These are phyloP conservation scores for Scleromitrula shiraiana DNA, from an alignment of 2,329 filamentous ascomycete species.

Conservation along the genomic window DNA sequence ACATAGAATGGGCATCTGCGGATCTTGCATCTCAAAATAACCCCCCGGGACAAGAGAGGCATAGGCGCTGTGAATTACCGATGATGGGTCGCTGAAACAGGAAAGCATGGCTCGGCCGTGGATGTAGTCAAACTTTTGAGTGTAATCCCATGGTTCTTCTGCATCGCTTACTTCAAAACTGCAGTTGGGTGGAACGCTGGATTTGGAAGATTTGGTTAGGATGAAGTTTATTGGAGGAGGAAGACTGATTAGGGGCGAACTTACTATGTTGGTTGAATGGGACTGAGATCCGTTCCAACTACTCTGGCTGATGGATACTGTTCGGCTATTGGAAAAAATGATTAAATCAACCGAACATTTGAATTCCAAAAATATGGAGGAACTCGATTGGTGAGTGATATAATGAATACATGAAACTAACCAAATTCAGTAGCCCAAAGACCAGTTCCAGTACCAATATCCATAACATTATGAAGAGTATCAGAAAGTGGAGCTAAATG, in stretches of 20 bases:
- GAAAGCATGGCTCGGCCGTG: constrained; percentile 38
- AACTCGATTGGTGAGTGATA: neutral
- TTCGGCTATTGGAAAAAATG: constrained; percentile 2
- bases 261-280: constrained; percentile 24
- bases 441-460: constrained; percentile 14
- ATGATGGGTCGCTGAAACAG: constrained; percentile 27
- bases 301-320: constrained; percentile 26
- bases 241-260: neutral
- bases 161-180: constrained; percentile 45
- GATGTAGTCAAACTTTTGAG: constrained; percentile 42
- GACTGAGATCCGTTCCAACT: constrained; percentile 26
- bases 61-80: constrained; percentile 28
- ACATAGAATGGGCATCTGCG: neutral
- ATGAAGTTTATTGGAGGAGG: neutral
- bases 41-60: constrained; percentile 6
- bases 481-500: constrained; percentile 14
- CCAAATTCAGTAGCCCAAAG: constrained; percentile 17
- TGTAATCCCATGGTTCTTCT: constrained; percentile 40
- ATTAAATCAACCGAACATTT: neutral
- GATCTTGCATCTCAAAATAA: constrained; percentile 14
- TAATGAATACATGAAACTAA: constrained; percentile 23
- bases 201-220: too few relatives aligned
- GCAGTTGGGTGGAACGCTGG: constrained; percentile 39
- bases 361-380: constrained; percentile 28
- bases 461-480: constrained; percentile 8